phyloP scores from a whole-genome alignment of 495 filamentous ascomycete species.

The Bacidia rubella region DNA sequence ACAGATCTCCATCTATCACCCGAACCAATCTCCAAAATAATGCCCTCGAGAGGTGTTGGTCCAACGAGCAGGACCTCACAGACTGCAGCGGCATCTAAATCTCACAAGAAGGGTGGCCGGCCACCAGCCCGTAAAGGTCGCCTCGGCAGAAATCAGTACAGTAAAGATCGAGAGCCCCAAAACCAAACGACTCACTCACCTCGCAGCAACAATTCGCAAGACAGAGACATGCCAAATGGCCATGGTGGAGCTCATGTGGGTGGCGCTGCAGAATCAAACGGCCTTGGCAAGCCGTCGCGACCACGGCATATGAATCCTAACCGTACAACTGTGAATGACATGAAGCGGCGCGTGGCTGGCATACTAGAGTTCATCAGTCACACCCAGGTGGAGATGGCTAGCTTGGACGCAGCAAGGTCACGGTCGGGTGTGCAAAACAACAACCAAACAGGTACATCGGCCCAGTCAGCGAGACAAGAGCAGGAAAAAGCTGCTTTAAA shows the following conservation, averaged over 20 bases:
- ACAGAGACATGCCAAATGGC: constrained; percentile 20
- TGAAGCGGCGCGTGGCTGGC: constrained; percentile 69
- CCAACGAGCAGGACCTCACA: neutral
- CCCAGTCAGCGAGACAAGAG: neutral
- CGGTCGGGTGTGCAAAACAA: constrained; percentile 27
- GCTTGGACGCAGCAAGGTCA: constrained; percentile 21
- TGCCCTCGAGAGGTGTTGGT: constrained; percentile 22
- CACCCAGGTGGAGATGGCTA: constrained; percentile 81
- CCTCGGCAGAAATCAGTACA: constrained; percentile 78
- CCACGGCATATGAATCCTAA: constrained; percentile 39
- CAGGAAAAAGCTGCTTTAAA: neutral
- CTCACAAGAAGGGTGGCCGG: constrained; percentile 50
- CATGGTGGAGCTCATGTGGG: constrained; percentile 23
- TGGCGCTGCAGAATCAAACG: constrained; percentile 29
- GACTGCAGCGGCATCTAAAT: constrained; percentile 13
- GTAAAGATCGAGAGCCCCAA: constrained; percentile 54
- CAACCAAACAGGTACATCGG: constrained; percentile 21
- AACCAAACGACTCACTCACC: constrained; percentile 42
- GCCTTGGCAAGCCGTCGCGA: constrained; percentile 44
- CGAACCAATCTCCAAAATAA: constrained; percentile 35
- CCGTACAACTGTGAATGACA: constrained; percentile 72
- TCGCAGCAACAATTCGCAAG: constrained; percentile 35
- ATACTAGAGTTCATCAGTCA: constrained; percentile 85
- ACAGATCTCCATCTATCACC: constrained; percentile 49
- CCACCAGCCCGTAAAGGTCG: constrained; percentile 49